Base-by-base conservation (phyloP, 75 land plant genomes). In the Cunninghamia lanceolata region DNA sequence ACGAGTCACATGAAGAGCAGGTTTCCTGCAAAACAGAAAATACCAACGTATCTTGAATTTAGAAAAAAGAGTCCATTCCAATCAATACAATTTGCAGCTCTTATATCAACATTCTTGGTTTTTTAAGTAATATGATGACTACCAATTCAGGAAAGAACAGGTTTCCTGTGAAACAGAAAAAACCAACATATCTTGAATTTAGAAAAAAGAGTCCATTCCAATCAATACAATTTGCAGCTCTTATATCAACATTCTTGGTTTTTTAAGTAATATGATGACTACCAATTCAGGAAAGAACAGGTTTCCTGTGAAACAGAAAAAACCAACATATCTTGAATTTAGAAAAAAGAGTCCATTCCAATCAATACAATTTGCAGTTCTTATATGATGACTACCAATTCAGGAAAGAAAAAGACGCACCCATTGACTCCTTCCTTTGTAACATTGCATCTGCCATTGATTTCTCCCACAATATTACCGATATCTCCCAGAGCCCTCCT, bases 401-500 rank as follows among this genome's bases (percentile, higher is more conserved):
- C 45, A 32, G 85, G 9, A 36, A 39, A 85, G 19, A 46, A 16
- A 16, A 32, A 25, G 39, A 83, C 68, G 10, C 35, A 86, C 86
- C 32, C 84, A 83, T 54, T 54, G 66, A 19, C 39, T 52, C 84
- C 89, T 38, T 89, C 90, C 85, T 88, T 89, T 71, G 80, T 40
- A 46, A 88, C 90, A 85, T 88, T 88, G 59, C 90, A 89, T 73
- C 76, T 89, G 46, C 36, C 59, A 89, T 90, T 89, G 43, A 70
- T 38, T 32, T 76, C 88, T 21, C 85, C 82, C 19, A 82, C 88
- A 74, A 78, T 88, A 85, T 97, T 97, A 2, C 98, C 99, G 39
- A 97, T 97, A 82, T 97, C 99, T 16, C 94, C 95, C n/a, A 97
- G 88, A 1, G 96, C 95, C 82, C 90, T 84, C 56, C 99, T 91